Percentiles rank a stretch among this genome's conserved stretches.
These are phyloP conservation scores for Melastoma candidum DNA, from an alignment of 441 rosid genomes.

Conservation along the genomic window DNA sequence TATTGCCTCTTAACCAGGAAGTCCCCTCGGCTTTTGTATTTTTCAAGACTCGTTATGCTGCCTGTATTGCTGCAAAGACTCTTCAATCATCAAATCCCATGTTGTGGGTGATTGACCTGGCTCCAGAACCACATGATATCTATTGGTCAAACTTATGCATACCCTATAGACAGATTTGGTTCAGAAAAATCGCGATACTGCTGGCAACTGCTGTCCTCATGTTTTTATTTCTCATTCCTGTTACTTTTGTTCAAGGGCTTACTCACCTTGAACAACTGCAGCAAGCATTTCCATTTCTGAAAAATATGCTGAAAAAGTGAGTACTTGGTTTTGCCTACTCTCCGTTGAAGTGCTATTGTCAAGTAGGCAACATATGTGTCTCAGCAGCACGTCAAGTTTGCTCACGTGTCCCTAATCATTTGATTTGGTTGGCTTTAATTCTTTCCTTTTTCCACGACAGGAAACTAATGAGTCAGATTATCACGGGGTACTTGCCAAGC, in stretches of 20 bases:
- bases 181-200: conserved; percentile 59
- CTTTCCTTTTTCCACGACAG: conserved; percentile 31
- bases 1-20: conserved; percentile 36
- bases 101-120: conserved; percentile 84
- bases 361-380: no score
- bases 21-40: conserved; percentile 84
- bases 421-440: no score
- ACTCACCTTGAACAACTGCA: conserved; percentile 62
- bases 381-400: no score
- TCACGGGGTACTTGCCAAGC: conserved; percentile 95
- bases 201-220: conserved; percentile 59
- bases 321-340: conserved; percentile 17
- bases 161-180: conserved; percentile 82
- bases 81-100: conserved; percentile 89
- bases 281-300: conserved; percentile 51
- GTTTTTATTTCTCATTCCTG: conserved; percentile 80
- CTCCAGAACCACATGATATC: conserved; percentile 92
- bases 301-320: conserved; percentile 49
- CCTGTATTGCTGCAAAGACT: conserved; percentile 65
- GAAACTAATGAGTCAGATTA: conserved; percentile 37
- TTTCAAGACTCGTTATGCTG: conserved; percentile 81
- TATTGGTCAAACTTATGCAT: conserved; percentile 82
- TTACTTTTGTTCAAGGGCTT: conserved; percentile 71
- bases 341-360: background rate
- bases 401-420: no score